A percentile compares a stretch with the other conserved stretches of the same genome.
These are phyloP conservation scores for Coemansia sp. DNA, from an alignment of 192 early-diverging fungal species.

Conservation along the genomic window DNA sequence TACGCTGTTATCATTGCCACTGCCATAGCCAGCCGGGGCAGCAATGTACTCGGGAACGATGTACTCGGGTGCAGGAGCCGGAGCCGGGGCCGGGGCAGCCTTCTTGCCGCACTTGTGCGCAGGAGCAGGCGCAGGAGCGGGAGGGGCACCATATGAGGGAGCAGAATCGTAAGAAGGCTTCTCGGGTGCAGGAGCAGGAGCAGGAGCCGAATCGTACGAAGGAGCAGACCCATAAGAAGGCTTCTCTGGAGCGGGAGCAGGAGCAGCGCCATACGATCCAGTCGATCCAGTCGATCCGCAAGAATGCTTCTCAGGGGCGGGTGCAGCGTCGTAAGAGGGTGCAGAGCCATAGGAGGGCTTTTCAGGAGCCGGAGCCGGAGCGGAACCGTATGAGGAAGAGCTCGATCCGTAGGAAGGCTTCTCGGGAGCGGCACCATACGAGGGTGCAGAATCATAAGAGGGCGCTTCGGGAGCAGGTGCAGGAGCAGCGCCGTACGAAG, in stretches of 20 bases:
- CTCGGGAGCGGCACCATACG: background rate
- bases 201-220: slow-evolving; percentile 9
- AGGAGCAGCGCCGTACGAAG: slow-evolving; percentile 12
- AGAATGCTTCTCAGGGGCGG: slow-evolving; percentile 11
- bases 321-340: background rate
- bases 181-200: slow-evolving; percentile 1
- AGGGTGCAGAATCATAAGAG: background rate
- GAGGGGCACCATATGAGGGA: background rate
- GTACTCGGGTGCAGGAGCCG: slow-evolving; percentile 8
- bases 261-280: slow-evolving; percentile 10
- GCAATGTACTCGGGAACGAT: background rate
- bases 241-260: slow-evolving; percentile 8
- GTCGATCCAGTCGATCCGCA: background rate
- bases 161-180: slow-evolving; percentile 13
- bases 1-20: background rate
- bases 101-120: background rate
- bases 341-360: slow-evolving; percentile 1
- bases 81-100: background rate
- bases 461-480: slow-evolving; percentile 7
- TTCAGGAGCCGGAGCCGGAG: slow-evolving; percentile 17
- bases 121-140: slow-evolving; percentile 12
- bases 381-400: slow-evolving; percentile 6
- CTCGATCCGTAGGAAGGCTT: slow-evolving; percentile 5
- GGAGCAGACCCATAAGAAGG: background rate
- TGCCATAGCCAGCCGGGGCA: slow-evolving; percentile 7